Evolutionary conservation across 2,329 filamentous ascomycete species (phyloP), one percentile per base, ranked within the genome.

Genomic region (Metarhizium robertsii): DNA sequence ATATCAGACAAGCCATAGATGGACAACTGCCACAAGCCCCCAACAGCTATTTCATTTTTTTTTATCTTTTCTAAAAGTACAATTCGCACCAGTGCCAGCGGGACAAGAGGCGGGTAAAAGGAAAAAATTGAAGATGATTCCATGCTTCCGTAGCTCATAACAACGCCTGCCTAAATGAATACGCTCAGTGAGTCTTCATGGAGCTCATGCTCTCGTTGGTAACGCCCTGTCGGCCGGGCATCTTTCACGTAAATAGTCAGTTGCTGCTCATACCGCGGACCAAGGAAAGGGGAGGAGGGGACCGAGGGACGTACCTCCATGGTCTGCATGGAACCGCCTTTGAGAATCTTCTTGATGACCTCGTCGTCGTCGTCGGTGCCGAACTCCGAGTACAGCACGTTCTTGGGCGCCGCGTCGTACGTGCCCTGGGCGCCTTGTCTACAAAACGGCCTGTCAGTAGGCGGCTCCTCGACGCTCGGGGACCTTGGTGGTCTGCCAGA

Each of bases 401-500:
- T 73, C 61, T 95, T 88, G 63, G 89, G 87, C 8, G 92, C 91
- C 10, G 76, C 74, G 67, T 96, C 88, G 47, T 88, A 76, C 57
- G 85, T 80, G 55, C 92, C 92, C 70, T 96, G 90, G 48, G 82
- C 83, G 61, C 92, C 92, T 70, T 96, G 91, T 72, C 91, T 95
- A 57, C 58, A 25, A 4, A 25, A 25, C 25, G 25, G 25, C 25
- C 25, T 25, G 25, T 25, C 4, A 25, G 25, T 4, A 25, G 25
- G 25, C 25, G 25, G 25, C 25, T 25, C 25, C 25, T 25, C 25
- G 25, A 25, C 4, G 25, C 25, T 25, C 25, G 25, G 25, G 25
- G 25, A 25, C 4, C 25, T 25, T 25, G 25, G 25, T 4, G 25
- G 3, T 25, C 25, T 25, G 25, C 25, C 25, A 4, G 25, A 25